Base-by-base conservation (phyloP, 73 alveolate genomes). In the Paraurostyla sp. region DNA sequence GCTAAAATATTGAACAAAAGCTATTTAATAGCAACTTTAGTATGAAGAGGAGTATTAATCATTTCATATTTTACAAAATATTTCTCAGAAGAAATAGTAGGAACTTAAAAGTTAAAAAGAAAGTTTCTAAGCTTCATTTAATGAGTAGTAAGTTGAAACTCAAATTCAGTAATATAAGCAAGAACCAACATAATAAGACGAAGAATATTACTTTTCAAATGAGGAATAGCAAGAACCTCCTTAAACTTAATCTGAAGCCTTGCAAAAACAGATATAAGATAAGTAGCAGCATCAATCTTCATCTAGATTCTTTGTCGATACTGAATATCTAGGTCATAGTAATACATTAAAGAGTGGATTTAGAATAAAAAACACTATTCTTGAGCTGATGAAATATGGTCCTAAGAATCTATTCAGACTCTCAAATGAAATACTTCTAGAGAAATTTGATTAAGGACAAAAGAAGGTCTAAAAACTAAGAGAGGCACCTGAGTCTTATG, bases 31-130 rank as follows among this genome's bases (percentile, higher is more conserved):
- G 16, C 25, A 56, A 18, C 36, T 73, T 15, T 43, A 35, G 42
- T 73, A 45, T 30, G 87, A 73, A 29, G 87, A 73, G 32, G 87
- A 73, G 56, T 73, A 73, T 48, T 7, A 43, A 7, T 73, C 71
- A 18, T 50, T 43, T 73, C 46, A 57, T 68, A 73, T 38, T 65
- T 40, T 65, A 15, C 25, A n/a, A n/a, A n/a, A n/a, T n/a, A n/a
- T n/a, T n/a, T n/a, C n/a, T n/a, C n/a, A n/a, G n/a, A n/a, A 73
- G 50, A 43, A 45, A 73, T 73, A 43, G 3, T 25, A 11, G 23
- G n/a, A 38, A 23, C 6, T 13, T 13, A 65, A 65, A 38, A 11
- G 35, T 6, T 13, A 40, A 38, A 22, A 65, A 38, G 58, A 7
- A 3, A 33, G 50, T 13, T 13, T 29, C 7, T 16, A 25, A 16